A percentile compares a stretch with the other conserved stretches of the same genome.
These are phyloP conservation scores for Metarhizium guizhouense DNA, from an alignment of 2,329 filamentous ascomycete genomes.

Conservation along the genomic window DNA sequence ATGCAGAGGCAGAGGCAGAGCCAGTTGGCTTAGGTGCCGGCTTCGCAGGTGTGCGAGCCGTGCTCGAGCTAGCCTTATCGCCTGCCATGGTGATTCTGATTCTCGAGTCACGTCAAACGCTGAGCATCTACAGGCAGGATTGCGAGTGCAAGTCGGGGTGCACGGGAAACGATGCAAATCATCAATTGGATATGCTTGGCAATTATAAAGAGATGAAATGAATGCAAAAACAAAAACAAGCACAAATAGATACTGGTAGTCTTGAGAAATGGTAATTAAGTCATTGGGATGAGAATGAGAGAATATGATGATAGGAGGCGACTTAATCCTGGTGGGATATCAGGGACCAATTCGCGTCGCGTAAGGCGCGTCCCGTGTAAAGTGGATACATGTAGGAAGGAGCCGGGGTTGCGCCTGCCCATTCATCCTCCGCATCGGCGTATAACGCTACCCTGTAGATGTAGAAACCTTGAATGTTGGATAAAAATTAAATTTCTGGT, in stretches of 20 bases:
- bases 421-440: too few species aligned
- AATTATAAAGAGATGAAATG: neutral
- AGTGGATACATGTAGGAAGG: neutral
- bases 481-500: too few species aligned
- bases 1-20: conserved; percentile 16
- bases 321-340: neutral
- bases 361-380: neutral
- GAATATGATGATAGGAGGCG: neutral
- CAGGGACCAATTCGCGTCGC: too few species aligned
- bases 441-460: too few species aligned
- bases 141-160: neutral
- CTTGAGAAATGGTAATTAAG: neutral
- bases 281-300: neutral
- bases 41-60: conserved; percentile 7
- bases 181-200: neutral
- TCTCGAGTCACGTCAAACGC: neutral
- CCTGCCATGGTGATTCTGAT: conserved; percentile 3
- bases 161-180: neutral
- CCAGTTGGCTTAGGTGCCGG: conserved; percentile 3
- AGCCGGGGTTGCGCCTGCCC: too few species aligned
- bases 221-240: neutral
- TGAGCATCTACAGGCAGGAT: neutral
- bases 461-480: too few species aligned
- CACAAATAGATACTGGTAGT: neutral
- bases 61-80: neutral